Base-by-base conservation (phyloP, 2,329 filamentous ascomycete species). In the Trichocomaceae sp. region DNA sequence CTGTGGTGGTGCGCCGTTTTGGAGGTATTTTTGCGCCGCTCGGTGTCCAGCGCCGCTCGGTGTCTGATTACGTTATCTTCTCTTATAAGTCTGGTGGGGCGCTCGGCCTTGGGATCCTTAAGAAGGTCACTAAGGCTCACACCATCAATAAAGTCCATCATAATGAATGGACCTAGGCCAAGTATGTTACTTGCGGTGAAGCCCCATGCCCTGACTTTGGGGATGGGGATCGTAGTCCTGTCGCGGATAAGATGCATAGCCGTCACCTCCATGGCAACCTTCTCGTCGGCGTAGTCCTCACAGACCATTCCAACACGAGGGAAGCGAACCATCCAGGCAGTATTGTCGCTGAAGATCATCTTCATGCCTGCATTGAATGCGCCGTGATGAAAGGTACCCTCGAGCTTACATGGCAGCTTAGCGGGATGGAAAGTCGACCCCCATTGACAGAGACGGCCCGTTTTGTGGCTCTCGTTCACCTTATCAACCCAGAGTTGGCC, bases 371-470 rank as follows among this genome's bases (percentile, higher is more conserved):
- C 62, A 59, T 69, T 71, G 45, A 66, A 71, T 57, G 64, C 55
- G 22, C 66, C 66, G 59, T 68, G 49, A 57, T 66, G 58, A 60
- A 70, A 67, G 42, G 59, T 60, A 42, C 67, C 58, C 6, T 69
- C 65, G 23, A 68, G 62, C 54, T 62, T 54, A 60, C 68, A 70
- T 42, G 61, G 62, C 62, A 68, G 64, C 45, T 64, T 64, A 20
- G 66, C 19, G 29, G 64, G 62, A 63, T 71, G 64, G 52, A 70
- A 69, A 50, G 63, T 66, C 29, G 67, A 71, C 33, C 69, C 64
- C 68, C 67, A 71, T 39, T 54, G 15, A 12, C 52, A 49, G 2
- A 54, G 46, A 35, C 6, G 52, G 35, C 46, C 45, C 2, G 13
- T 12, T 47, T 12, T 13, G 26, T 54, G 35, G 7, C 22, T 35